Conservation (phyloP, 1,284 basidiomycete genomes). For the Kalmanozyma brasiliensis region DNA sequence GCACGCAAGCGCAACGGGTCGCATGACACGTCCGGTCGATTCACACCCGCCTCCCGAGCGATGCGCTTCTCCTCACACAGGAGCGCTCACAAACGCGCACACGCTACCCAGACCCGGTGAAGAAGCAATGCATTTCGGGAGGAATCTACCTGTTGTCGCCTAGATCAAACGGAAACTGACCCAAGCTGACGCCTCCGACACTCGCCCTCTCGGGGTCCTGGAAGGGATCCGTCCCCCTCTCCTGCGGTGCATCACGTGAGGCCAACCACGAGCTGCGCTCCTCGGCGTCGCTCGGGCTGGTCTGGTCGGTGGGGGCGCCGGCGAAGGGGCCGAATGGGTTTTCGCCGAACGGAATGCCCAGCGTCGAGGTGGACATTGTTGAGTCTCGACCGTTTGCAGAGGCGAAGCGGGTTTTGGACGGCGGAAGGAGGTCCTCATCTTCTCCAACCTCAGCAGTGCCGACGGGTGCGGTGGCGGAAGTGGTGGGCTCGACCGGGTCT, state of each 20-base stretch:
- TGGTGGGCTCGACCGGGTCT: slow-evolving; percentile 6
- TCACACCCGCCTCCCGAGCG: no score
- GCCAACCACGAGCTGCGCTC: slow-evolving; percentile 19
- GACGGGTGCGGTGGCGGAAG: no score
- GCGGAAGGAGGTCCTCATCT: slow-evolving; percentile 10
- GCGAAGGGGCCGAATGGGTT: slow-evolving; percentile 22
- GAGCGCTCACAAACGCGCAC: slow-evolving; percentile 15
- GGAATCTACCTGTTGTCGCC: no score
- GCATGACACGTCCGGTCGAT: no score
- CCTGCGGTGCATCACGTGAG: neutral
- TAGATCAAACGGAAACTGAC: slow-evolving; percentile 27
- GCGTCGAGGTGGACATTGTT: slow-evolving; percentile 22
- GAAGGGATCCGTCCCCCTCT: slow-evolving; percentile 14
- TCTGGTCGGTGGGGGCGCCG: slow-evolving; percentile 2
- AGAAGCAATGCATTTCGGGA: no score
- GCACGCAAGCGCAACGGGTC: no score
- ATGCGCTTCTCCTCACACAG: no score
- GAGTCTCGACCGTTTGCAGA: neutral
- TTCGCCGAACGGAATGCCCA: slow-evolving; percentile 46
- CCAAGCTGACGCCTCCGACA: slow-evolving; percentile 34
- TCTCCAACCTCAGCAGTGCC: no score
- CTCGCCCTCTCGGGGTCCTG: slow-evolving; percentile 2
- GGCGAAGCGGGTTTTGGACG: slow-evolving; percentile 10
- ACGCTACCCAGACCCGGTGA: no score
- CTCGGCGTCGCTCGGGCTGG: slow-evolving; percentile 15